These are phyloP conservation scores for Sporisorium graminicola DNA, from an alignment of 1,284 basidiomycete genomes.

Conservation along the genomic window DNA sequence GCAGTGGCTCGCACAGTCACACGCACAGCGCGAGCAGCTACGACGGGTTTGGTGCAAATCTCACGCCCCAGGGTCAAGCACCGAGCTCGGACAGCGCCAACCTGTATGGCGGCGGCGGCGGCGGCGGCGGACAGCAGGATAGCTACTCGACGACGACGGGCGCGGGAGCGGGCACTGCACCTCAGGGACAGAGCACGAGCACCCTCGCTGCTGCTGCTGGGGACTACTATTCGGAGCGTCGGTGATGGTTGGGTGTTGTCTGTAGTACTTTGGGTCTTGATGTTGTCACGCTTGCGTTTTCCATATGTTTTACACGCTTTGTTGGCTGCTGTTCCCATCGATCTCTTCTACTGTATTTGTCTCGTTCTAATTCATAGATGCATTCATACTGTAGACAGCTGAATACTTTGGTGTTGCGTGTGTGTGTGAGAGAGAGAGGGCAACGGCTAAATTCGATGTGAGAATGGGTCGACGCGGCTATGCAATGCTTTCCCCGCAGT, in stretches of 20 bases:
- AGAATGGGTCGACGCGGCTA: too few relatives aligned
- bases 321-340: not conserved
- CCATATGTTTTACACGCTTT: too few relatives aligned
- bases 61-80: not conserved
- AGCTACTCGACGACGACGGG: slow-evolving; percentile 2
- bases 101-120: slow-evolving; percentile 9
- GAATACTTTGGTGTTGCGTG: too few relatives aligned
- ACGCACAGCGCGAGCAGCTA: slow-evolving; percentile 40
- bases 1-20: slow-evolving; percentile 23
- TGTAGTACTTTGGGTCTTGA: not conserved
- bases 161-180: too few relatives aligned
- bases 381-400: too few relatives aligned
- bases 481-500: too few relatives aligned
- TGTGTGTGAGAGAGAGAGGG: too few relatives aligned
- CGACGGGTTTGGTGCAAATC: slow-evolving; percentile 20
- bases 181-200: slow-evolving; percentile 29
- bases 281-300: not conserved
- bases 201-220: slow-evolving; percentile 40
- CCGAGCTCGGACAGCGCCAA: slow-evolving; percentile 10
- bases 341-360: not conserved
- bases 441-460: too few relatives aligned
- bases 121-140: slow-evolving; percentile 12
- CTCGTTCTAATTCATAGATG: slow-evolving; percentile 1
- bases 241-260: not conserved
- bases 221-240: slow-evolving; percentile 21